Conservation (phyloP, 2,329 filamentous ascomycete genomes). For the Sphaerulina populicola region DNA sequence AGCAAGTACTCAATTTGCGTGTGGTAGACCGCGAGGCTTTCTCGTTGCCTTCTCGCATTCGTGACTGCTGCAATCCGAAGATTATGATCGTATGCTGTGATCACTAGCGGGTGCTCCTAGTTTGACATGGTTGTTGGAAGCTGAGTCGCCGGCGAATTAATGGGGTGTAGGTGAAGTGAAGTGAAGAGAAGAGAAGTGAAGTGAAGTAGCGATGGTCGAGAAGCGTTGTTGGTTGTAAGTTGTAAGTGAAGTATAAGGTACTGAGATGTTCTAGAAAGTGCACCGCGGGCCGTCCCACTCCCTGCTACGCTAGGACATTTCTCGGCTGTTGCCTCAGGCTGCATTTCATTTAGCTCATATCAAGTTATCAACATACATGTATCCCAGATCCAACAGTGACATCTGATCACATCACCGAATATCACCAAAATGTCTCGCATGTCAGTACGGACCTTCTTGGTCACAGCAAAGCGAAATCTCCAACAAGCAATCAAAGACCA, state of each 20-base stretch:
- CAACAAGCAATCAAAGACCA: constrained; percentile 35
- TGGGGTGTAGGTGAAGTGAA: too few species aligned
- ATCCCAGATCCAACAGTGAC: too few species aligned
- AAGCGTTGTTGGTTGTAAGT: too few species aligned
- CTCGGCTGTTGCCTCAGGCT: too few species aligned
- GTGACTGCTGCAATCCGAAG: constrained; percentile 3
- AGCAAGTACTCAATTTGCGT: too few species aligned
- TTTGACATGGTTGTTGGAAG: background rate
- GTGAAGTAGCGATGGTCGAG: too few species aligned
- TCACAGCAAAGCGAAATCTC: constrained; percentile 39
- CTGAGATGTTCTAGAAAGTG: constrained; percentile 1
- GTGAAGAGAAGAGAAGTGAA: too few species aligned
- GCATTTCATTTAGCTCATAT: too few species aligned
- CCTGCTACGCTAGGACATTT: too few species aligned
- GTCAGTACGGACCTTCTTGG: constrained; percentile 42
- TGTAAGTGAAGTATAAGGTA: background rate
- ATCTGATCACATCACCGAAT: background rate
- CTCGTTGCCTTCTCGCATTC: background rate
- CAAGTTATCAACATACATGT: too few species aligned
- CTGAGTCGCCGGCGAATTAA: background rate
- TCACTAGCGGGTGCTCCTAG: constrained; percentile 4
- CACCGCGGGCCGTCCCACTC: background rate
- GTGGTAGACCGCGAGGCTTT: background rate
- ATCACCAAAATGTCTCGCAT: constrained; percentile 35
- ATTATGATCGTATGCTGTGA: background rate